Evolutionary conservation across 169 alveolate species (phyloP), one percentile per base, ranked within the genome.

Genomic region (Cryptosporidium ubiquitum): DNA sequence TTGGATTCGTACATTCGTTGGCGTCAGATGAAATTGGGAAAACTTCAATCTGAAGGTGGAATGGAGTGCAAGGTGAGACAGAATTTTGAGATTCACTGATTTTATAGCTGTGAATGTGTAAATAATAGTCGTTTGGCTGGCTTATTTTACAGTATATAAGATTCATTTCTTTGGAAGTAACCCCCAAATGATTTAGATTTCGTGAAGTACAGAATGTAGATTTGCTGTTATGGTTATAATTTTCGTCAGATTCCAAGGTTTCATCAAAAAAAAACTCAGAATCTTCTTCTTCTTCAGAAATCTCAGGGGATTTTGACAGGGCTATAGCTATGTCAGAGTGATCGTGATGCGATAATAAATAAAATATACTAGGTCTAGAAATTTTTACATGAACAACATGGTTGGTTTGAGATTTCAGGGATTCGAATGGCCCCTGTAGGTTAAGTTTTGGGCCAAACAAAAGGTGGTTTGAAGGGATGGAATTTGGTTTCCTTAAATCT

Each of bases 71-170:
- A 26, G 26, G 68, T 0, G 75, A 64, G 12, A 79, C 68, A 2
- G 89, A 60, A 31, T 79, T 79, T 16, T 79, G 73, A 12, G 89
- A 61, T 23, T 79, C 89, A 33, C 75, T 79, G 51, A 79, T 58
- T 20, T 47, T 58, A 29, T 44, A 79, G 61, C 68, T 79, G 20
- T 79, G 75, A 12, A 79, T 39, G 64, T 79, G 89, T 12, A 79
- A 10, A 39, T 79, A 79, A 35, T 79, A 79, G 29, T 79, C 75
- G 26, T 44, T 51, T 9, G 79, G 69, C 35, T 64, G 42, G 40
- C 33, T 61, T 9, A 79, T 26, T 39, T 79, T 42, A 31, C 89
- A 79, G 26, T 40, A 79, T 26, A 79, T 60, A 33, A 61, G 69
- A 64, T 33, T 39, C 75, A 47, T 44, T 47, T 79, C 89, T n/a